Conservation (phyloP, 805 yeast genomes). For the Metschnikowia anglica region DNA sequence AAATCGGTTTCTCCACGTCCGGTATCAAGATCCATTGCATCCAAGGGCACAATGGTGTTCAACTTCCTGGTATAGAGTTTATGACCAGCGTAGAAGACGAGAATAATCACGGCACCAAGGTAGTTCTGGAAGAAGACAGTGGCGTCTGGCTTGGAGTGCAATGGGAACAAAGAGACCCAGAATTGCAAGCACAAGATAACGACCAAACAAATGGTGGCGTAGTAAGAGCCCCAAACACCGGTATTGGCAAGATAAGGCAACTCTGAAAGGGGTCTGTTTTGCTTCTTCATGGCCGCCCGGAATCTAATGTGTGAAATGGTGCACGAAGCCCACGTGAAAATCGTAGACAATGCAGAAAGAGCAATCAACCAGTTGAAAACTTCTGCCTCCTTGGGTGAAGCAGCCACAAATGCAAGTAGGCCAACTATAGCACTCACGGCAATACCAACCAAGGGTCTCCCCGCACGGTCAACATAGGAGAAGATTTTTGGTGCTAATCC, state of each 20-base stretch:
- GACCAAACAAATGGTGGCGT: conserved; percentile 25
- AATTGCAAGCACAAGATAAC: conserved; percentile 27
- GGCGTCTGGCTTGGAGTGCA: conserved; percentile 24
- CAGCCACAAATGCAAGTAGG: conserved; percentile 40
- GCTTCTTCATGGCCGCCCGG: conserved; percentile 40
- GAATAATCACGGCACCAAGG: conserved; percentile 26
- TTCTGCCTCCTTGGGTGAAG: conserved; percentile 36
- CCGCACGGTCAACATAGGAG: conserved; percentile 38
- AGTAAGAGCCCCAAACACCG: conserved; percentile 35
- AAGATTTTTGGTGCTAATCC: conserved; percentile 39
- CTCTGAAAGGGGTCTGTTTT: conserved; percentile 43
- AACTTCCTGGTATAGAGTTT: conserved; percentile 24
- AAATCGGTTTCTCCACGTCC: conserved; percentile 28
- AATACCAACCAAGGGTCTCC: conserved; percentile 42
- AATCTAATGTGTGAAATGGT: conserved; percentile 42
- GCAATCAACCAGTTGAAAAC: conserved; percentile 44
- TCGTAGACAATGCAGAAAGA: conserved; percentile 42
- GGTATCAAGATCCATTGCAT: conserved; percentile 27
- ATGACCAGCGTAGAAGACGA: conserved; percentile 26
- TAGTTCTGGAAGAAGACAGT: conserved; percentile 27
- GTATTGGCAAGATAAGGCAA: conserved; percentile 56
- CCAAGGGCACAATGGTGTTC: conserved; percentile 22
- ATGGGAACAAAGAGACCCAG: conserved; percentile 30
- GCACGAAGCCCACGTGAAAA: conserved; percentile 45
- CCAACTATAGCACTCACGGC: conserved; percentile 34